phyloP scores from a whole-genome alignment of 768 basidiomycete genomes.

The Cystobasidium tubakii region DNA sequence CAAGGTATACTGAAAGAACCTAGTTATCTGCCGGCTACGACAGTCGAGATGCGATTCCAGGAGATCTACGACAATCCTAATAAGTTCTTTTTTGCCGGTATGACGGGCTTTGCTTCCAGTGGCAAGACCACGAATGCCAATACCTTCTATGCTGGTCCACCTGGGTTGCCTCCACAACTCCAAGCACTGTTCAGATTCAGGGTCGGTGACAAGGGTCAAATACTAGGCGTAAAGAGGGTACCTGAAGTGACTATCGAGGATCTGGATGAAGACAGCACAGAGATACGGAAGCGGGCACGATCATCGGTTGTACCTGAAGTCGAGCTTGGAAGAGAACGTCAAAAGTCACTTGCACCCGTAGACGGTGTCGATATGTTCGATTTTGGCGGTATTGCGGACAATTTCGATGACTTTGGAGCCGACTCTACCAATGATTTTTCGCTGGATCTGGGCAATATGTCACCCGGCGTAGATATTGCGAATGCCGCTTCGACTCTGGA shows the following conservation, averaged over 20 bases:
- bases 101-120: constrained; percentile 49
- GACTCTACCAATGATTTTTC: constrained; percentile 66
- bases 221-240: neutral
- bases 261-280: constrained; percentile 55
- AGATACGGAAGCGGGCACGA: constrained; percentile 46
- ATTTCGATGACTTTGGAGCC: constrained; percentile 56
- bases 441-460: constrained; percentile 53
- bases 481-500: neutral
- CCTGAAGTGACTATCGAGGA: constrained; percentile 47
- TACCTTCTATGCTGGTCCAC: constrained; percentile 72
- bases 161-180: constrained; percentile 74
- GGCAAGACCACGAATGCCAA: constrained; percentile 56
- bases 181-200: constrained; percentile 67
- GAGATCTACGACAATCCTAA: constrained; percentile 79
- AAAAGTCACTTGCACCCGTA: neutral
- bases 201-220: constrained; percentile 40
- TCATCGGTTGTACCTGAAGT: constrained; percentile 12
- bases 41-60: constrained; percentile 74
- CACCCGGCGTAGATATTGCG: neutral
- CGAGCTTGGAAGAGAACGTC: constrained; percentile 29
- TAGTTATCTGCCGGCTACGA: constrained; percentile 75
- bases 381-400: constrained; percentile 41
- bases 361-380: constrained; percentile 47
- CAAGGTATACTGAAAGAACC: constrained; percentile 52
- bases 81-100: constrained; percentile 76